phyloP scores from a whole-genome alignment of 208 protist genomes.

The Entamoeba histolytica region DNA sequence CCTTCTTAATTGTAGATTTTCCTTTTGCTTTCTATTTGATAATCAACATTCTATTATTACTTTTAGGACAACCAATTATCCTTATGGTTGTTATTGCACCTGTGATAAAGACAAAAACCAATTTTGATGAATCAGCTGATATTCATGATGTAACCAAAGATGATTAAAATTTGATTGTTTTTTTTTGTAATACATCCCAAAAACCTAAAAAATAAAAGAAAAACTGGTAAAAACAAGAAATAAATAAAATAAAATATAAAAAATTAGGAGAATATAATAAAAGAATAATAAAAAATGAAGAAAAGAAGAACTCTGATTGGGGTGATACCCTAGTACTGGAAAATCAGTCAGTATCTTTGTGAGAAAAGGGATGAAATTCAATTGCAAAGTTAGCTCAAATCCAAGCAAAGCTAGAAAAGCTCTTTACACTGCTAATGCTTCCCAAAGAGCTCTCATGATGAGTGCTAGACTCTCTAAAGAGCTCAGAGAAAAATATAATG shows the following conservation, averaged over 20 bases:
- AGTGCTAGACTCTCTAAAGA: constrained; percentile 84
- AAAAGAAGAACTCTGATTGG: neutral
- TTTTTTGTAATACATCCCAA: too few species aligned
- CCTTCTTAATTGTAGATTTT: too few species aligned
- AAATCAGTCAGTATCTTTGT: neutral
- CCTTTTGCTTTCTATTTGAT: too few species aligned
- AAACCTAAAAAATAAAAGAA: neutral
- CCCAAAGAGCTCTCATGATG: constrained; percentile 82
- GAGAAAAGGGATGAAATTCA: constrained; percentile 5
- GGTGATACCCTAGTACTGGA: neutral
- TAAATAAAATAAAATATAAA: too few species aligned
- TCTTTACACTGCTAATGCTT: constrained; percentile 87
- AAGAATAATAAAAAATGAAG: neutral
- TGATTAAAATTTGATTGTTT: too few species aligned
- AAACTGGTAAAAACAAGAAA: neutral
- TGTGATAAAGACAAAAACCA: too few species aligned
- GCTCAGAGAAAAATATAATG: constrained; percentile 86
- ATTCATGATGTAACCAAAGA: too few species aligned
- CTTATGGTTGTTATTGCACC: too few species aligned
- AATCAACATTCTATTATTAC: too few species aligned
- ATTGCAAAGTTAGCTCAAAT: constrained; percentile 41
- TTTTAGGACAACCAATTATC: too few species aligned
- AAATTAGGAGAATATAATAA: too few species aligned
- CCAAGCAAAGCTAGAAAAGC: constrained; percentile 86
- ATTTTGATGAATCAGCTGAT: too few species aligned